Percentiles rank a stretch among this genome's conserved stretches.
These are phyloP conservation scores for Pelargonium citronellum DNA, from an alignment of 441 rosid species.

Conservation along the genomic window DNA sequence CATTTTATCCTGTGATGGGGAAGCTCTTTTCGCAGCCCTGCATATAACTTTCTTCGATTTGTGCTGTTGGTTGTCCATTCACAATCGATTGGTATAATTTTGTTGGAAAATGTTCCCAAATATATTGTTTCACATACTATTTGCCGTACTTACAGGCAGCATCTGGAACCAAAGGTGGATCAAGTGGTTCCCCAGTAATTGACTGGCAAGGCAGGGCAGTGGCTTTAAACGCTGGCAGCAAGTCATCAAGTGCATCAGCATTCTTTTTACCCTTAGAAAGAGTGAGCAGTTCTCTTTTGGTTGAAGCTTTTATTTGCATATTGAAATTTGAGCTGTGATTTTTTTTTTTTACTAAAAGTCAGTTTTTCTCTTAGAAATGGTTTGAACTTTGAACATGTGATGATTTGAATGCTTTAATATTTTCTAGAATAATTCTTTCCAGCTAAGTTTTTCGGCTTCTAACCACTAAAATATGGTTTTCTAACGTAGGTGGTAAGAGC, in stretches of 20 bases:
- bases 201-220: constrained; percentile 95
- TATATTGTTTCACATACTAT: constrained; percentile 12
- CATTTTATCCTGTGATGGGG: too few species aligned
- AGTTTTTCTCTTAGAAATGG: background rate
- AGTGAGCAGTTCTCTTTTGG: constrained; percentile 37
- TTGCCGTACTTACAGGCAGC: constrained; percentile 59
- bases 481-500: constrained; percentile 84
- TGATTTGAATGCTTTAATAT: constrained; percentile 10
- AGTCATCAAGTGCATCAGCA: constrained; percentile 81
- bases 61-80: too few species aligned
- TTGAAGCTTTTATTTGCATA: background rate
- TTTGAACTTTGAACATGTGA: constrained; percentile 9
- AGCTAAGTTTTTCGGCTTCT: constrained; percentile 2
- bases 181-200: constrained; percentile 98
- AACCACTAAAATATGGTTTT: constrained; percentile 15
- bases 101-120: background rate
- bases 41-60: too few species aligned
- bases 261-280: constrained; percentile 82
- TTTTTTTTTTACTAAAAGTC: background rate
- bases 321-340: background rate
- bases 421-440: background rate
- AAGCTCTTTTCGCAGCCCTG: too few species aligned
- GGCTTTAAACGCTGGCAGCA: constrained; percentile 97
- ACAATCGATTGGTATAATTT: background rate
- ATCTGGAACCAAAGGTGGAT: constrained; percentile 95